Evolutionary conservation across 495 filamentous ascomycete genomes (phyloP).

Genomic region (Bacidia gigantensis): DNA sequence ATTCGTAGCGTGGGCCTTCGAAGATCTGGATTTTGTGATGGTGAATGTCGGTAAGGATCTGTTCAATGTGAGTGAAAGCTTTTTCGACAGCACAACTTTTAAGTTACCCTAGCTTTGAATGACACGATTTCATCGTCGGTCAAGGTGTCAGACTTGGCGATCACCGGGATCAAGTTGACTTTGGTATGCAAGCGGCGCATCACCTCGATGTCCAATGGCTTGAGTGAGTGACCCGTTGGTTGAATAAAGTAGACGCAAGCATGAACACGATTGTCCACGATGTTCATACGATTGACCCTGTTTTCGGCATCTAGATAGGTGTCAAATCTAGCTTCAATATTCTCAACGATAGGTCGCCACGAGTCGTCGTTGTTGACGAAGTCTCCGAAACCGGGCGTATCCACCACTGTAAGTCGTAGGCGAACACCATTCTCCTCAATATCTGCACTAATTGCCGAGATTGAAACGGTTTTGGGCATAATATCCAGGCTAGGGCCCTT

Average conservation of each 20-base stretch:
- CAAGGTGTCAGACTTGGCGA: conserved; percentile 94
- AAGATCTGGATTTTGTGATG: conserved; percentile 97
- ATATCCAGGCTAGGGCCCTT: conserved; percentile 94
- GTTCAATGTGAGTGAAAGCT: conserved; percentile 7
- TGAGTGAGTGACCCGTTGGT: conserved; percentile 96
- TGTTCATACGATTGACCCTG: conserved; percentile 99
- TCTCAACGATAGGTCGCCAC: conserved; percentile 96
- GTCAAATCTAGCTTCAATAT: conserved; percentile 97
- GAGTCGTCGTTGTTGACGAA: conserved; percentile 99
- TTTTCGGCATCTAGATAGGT: conserved; percentile 98
- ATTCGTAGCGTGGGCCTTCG: conserved; percentile 93
- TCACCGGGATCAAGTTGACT: conserved; percentile 98
- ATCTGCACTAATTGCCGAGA: conserved; percentile 96
- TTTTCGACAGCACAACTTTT: neutral
- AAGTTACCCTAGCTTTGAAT: conserved; percentile 95
- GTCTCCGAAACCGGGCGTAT: conserved; percentile 96
- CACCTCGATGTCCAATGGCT: conserved; percentile 97
- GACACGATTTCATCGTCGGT: conserved; percentile 88
- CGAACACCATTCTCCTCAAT: conserved; percentile 99
- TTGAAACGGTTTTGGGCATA: conserved; percentile 96
- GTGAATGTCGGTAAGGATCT: conserved; percentile 96
- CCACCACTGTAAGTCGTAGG: conserved; percentile 90
- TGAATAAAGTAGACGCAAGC: conserved; percentile 99
- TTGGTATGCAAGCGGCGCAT: conserved; percentile 99
- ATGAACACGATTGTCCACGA: conserved; percentile 96